A percentile compares a stretch with the other conserved stretches of the same genome.
phyloP scores from a whole-genome alignment of 176 grass and related monocot species.

The Pharus latifolius region DNA sequence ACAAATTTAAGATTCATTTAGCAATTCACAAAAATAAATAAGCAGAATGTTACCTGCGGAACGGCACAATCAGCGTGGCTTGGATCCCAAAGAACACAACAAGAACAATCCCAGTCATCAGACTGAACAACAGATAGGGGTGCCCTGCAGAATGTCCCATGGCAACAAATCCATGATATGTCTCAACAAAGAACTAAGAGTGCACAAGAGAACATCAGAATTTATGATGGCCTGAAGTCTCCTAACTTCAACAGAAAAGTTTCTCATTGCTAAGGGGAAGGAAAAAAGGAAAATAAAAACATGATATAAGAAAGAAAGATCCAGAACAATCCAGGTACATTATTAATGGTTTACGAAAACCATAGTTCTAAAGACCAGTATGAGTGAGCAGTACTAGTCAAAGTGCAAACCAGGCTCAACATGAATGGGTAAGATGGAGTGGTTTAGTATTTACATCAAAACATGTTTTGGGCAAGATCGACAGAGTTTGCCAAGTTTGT shows the following conservation, averaged over 20 bases:
- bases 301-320: not conserved
- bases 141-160: conserved; percentile 55
- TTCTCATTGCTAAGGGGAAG: not conserved
- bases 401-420: not conserved
- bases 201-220: conserved; percentile 1
- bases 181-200: not conserved
- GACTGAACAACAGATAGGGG: conserved; percentile 67
- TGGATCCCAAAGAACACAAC: conserved; percentile 74
- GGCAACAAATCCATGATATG: conserved; percentile 18
- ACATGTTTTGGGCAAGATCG: not conserved
- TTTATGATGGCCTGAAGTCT: not conserved
- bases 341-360: not conserved
- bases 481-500: not conserved
- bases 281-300: not conserved
- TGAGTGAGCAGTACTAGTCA: not conserved
- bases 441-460: not conserved
- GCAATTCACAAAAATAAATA: not conserved
- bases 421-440: not conserved
- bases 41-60: conserved; percentile 66
- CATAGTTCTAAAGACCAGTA: not conserved
- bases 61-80: conserved; percentile 93
- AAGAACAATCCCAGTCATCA: conserved; percentile 98
- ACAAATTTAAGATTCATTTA: conserved; percentile 5
- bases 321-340: not conserved
- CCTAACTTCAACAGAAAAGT: not conserved